Base-by-base conservation (phyloP, 1,139 yeast genomes). In the Geotrichum siamense region DNA sequence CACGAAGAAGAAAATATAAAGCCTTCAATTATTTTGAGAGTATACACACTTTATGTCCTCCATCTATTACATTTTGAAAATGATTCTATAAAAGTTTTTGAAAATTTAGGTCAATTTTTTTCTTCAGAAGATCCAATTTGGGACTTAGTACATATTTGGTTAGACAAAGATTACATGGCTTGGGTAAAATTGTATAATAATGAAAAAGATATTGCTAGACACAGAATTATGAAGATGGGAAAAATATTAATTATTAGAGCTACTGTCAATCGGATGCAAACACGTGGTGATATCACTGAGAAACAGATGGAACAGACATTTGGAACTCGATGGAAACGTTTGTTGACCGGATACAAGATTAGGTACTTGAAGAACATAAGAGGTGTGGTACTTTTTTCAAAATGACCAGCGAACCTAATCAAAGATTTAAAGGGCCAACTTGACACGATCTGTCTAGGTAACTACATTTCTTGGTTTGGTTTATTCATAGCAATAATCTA, bases 61-160 rank as follows among this genome's bases (percentile, higher is more conserved):
- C 56, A 53, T 37, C 46, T 53, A 3, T 41, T 51, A 15, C 56
- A 53, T 40, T 45, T 43, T 39, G 41, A 48, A 19, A 43, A 48
- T 38, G 50, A 49, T 22, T 34, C 46, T 20, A 41, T 46, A 5
- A 49, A 35, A 9, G 55, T 52, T 8, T 50, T 48, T 37, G 49
- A 38, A 23, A 42, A 51, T 6, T 45, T 53, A 41, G 47, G 48
- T 26, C 42, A 41, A 23, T 52, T 48, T 42, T 48, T 38, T 20
- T 38, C 47, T 5, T 34, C 45, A 27, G 48, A 44, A 23, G 54
- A 52, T 32, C 48, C 45, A 2, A 41, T 53, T 4, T 48, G 53
- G 28, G 48, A 44, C 31, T 32, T 45, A 10, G 39, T 53, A 4
- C 48, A 44, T 13, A 48, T 53, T 12, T 53, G 55, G 56, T 31